Conservation (phyloP, 345 rosid species). For the Microthlaspi erraticum region DNA sequence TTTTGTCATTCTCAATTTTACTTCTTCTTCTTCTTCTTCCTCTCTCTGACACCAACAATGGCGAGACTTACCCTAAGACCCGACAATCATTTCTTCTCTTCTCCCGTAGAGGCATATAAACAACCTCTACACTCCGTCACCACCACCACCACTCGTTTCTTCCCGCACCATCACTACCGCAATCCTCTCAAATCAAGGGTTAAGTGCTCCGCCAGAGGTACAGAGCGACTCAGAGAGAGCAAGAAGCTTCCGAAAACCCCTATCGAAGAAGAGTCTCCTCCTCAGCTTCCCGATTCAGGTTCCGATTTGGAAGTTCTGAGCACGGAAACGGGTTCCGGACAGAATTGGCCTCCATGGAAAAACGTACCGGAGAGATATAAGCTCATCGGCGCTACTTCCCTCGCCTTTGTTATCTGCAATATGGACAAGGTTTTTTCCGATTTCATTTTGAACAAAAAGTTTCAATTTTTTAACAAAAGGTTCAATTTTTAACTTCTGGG, state of each 20-base stretch:
- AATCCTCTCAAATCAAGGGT: slow-evolving; percentile 51
- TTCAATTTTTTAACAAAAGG: neutral
- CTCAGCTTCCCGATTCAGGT: slow-evolving; percentile 38
- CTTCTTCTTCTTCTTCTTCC: slow-evolving; percentile 9
- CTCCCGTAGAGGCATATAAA: slow-evolving; percentile 41
- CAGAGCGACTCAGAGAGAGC: slow-evolving; percentile 55
- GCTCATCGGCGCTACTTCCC: slow-evolving; percentile 84
- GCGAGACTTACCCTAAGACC: slow-evolving; percentile 58
- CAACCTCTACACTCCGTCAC: slow-evolving; percentile 46
- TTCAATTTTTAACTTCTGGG: slow-evolving; percentile 2
- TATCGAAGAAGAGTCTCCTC: slow-evolving; percentile 36
- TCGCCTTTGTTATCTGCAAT: slow-evolving; percentile 91
- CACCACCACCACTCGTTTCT: slow-evolving; percentile 33
- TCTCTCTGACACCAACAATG: slow-evolving; percentile 50
- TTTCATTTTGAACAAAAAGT: neutral
- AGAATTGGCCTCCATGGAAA: slow-evolving; percentile 87
- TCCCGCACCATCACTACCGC: slow-evolving; percentile 18
- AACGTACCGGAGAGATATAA: slow-evolving; percentile 75
- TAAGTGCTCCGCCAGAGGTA: slow-evolving; percentile 61
- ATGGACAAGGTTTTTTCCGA: slow-evolving; percentile 76
- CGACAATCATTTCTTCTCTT: slow-evolving; percentile 46
- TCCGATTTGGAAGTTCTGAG: slow-evolving; percentile 38
- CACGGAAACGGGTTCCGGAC: slow-evolving; percentile 53
- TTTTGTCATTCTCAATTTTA: neutral
- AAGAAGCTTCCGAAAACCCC: slow-evolving; percentile 47